Percentiles rank a stretch among this genome's conserved stretches.
These are phyloP conservation scores for Penicillium samsonianum DNA, from an alignment of 495 filamentous ascomycete species.

Conservation along the genomic window DNA sequence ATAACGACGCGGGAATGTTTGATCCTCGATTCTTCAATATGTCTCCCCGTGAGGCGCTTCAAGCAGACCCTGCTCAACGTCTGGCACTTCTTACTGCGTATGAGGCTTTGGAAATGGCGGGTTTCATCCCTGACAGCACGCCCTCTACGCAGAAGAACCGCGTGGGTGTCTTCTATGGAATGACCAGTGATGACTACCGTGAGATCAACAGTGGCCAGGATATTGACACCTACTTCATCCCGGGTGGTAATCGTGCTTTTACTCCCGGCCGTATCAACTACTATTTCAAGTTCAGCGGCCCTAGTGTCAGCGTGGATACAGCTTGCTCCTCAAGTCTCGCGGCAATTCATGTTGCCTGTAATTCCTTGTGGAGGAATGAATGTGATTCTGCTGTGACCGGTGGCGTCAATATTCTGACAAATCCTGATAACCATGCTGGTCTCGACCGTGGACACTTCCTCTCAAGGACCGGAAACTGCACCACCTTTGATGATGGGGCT, in stretches of 20 bases:
- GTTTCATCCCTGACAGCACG: constrained; percentile 83
- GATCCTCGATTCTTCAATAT: constrained; percentile 94
- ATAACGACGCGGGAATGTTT: constrained; percentile 81
- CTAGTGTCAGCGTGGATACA: constrained; percentile 83
- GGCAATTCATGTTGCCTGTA: constrained; percentile 82
- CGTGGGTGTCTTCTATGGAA: constrained; percentile 89
- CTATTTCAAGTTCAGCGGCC: constrained; percentile 85
- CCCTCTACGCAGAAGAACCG: constrained; percentile 80
- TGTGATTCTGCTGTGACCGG: constrained; percentile 85
- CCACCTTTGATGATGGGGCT: constrained; percentile 73
- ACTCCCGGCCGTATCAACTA: constrained; percentile 86
- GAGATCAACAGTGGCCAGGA: constrained; percentile 89
- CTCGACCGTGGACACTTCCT: constrained; percentile 83
- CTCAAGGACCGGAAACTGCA: constrained; percentile 76
- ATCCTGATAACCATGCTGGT: constrained; percentile 82
- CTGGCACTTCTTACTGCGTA: constrained; percentile 82
- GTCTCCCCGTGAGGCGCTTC: constrained; percentile 86
- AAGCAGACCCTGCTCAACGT: constrained; percentile 88
- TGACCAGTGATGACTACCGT: constrained; percentile 89
- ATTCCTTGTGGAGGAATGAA: constrained; percentile 75
- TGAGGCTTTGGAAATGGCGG: constrained; percentile 89
- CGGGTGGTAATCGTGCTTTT: constrained; percentile 85
- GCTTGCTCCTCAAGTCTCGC: constrained; percentile 87
- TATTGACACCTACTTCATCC: constrained; percentile 92
- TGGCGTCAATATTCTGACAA: constrained; percentile 78